Evolutionary conservation across 306 rosid genomes (phyloP), one percentile per base, ranked within the genome.

Genomic region (Corylus americana): DNA sequence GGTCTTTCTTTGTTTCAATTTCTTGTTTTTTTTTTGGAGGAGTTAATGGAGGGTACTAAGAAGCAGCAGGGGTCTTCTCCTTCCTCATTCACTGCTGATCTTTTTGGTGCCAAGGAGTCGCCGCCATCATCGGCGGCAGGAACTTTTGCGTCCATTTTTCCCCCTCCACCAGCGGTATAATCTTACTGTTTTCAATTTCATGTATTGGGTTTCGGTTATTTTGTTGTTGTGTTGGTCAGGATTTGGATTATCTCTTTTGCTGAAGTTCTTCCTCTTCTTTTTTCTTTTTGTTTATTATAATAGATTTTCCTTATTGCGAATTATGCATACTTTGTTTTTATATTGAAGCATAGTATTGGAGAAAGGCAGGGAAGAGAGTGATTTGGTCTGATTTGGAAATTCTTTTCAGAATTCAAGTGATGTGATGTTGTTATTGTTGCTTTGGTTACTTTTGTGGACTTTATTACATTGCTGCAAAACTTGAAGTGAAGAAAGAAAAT

Each of bases 81-180:
- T 62, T 88, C 86, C 39, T 85, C 91, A 14, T 81, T 88, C 27
- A 73, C 87, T 76, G 83, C 91, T 10, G 89, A 85, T 22, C 91
- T 85, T 81, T 88, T 88, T 42, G 91, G 88, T 74, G 78, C 29
- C 62, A 83, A 78, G 76, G 89, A 88, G 61, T 50, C 84, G 7
- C 70, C 87, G 4, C 74, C 73, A 22, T 66, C 85, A 39, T 77
- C 86, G 11, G 48, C 91, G 8, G 70, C 83, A 22, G 91, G 86
- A 55, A 62, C 77, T 70, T 85, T 88, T 57, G 89, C 91, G 6
- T 74, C 89, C 8, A 81, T 85, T 25, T 85, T 85, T 63, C 85
- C 89, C 2, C 86, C 87, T 68, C 89, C 89, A 1, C 80, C 86
- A 16, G 78, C 68, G 89, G 91, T 82, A 75, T 29, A 47, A 37